Conservation (phyloP, 1,284 basidiomycete species). For the Psilocybe mexicana region DNA sequence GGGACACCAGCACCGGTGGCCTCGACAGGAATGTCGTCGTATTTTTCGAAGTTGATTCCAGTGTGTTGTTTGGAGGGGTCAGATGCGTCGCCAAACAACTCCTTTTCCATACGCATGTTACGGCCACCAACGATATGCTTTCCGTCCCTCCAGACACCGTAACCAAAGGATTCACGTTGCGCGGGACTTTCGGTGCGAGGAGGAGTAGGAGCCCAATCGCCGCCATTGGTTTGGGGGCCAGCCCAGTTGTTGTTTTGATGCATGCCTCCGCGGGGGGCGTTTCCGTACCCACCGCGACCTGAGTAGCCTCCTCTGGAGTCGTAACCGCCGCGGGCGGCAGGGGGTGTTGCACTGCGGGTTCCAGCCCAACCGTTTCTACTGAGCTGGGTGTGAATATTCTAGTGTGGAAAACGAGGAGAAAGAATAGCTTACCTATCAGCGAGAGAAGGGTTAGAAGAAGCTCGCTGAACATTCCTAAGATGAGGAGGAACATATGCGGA, state of each 20-base stretch:
- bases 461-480: conserved; percentile 80
- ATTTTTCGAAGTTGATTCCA: conserved; percentile 99
- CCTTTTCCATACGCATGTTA: conserved; percentile 90
- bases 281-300: conserved; percentile 48
- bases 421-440: conserved; percentile 50
- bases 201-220: conserved; percentile 36
- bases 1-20: conserved; percentile 95
- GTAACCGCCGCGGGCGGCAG: conserved; percentile 55
- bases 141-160: conserved; percentile 89
- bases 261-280: conserved; percentile 39
- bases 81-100: conserved; percentile 89
- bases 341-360: conserved; percentile 53
- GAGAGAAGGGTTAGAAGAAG: conserved; percentile 57
- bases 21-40: conserved; percentile 99
- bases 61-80: conserved; percentile 89
- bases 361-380: conserved; percentile 72
- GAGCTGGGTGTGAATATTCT: conserved; percentile 16
- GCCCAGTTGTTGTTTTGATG: conserved; percentile 44
- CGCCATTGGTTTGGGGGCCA: conserved; percentile 31
- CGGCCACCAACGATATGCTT: conserved; percentile 80
- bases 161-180: conserved; percentile 57
- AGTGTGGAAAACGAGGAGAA: conserved; percentile 4
- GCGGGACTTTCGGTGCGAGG: conserved; percentile 36
- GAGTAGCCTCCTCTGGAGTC: conserved; percentile 43
- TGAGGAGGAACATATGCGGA: conserved; percentile 94